A percentile compares a stretch with the other conserved stretches of the same genome.
phyloP scores from a whole-genome alignment of 2,329 filamentous ascomycete genomes.

The Neurospora crassa region DNA sequence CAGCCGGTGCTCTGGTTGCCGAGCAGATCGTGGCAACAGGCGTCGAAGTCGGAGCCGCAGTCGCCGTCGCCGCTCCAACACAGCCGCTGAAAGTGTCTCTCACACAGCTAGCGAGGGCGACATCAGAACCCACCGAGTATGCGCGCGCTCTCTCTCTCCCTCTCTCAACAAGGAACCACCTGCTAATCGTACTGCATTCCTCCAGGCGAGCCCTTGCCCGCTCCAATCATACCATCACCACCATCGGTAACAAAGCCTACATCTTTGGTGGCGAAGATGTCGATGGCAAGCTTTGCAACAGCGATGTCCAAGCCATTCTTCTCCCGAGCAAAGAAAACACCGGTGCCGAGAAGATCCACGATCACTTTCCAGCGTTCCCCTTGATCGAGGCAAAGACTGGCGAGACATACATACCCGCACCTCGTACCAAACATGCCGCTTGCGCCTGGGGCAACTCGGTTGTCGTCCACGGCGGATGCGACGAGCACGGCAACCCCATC shows the following conservation, averaged over 20 bases:
- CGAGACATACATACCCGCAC: constrained; percentile 21
- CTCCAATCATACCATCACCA: constrained; percentile 40
- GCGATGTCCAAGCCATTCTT: constrained; percentile 42
- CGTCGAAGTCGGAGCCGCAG: constrained; percentile 30
- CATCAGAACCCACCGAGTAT: constrained; percentile 21
- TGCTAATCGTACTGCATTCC: neutral
- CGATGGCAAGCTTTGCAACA: constrained; percentile 32
- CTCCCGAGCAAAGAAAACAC: constrained; percentile 21
- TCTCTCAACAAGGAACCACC: neutral
- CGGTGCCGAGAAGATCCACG: constrained; percentile 20
- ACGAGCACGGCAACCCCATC: constrained; percentile 20
- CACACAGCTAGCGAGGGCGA: constrained; percentile 32
- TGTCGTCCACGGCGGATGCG: constrained; percentile 28
- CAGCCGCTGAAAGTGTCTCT: constrained; percentile 41
- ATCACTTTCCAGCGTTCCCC: constrained; percentile 23
- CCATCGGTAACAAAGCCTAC: constrained; percentile 44
- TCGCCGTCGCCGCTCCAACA: constrained; percentile 40
- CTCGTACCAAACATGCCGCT: constrained; percentile 27
- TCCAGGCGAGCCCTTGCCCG: constrained; percentile 31
- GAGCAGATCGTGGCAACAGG: constrained; percentile 32
- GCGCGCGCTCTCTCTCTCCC: constrained; percentile 1
- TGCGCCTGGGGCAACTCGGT: constrained; percentile 24
- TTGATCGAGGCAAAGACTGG: constrained; percentile 19
- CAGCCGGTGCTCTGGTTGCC: constrained; percentile 27
- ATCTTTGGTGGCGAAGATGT: constrained; percentile 44